A percentile compares a stretch with the other conserved stretches of the same genome.
phyloP scores from a whole-genome alignment of 208 protist genomes.

The Leishmania martiniquensis region DNA sequence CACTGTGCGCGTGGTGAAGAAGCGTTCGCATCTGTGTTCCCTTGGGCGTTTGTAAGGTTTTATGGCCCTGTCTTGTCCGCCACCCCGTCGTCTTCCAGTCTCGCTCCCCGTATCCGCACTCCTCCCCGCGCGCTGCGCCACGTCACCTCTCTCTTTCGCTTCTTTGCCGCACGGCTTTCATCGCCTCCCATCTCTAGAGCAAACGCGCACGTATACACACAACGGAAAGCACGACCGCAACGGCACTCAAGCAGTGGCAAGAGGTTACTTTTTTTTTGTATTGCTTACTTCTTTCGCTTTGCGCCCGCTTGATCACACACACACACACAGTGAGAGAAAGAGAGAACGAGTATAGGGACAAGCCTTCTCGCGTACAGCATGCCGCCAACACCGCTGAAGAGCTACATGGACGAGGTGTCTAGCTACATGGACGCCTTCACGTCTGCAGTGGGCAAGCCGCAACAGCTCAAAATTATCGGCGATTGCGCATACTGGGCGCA shows the following conservation, averaged over 20 bases:
- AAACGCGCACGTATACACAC: background rate
- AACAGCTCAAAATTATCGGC: slow-evolving; percentile 56
- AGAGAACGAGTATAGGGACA: too few species aligned
- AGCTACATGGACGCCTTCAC: slow-evolving; percentile 35
- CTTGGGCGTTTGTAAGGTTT: background rate
- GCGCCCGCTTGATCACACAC: too few species aligned
- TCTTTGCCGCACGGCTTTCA: background rate
- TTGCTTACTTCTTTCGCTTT: background rate
- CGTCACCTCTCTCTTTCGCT: background rate
- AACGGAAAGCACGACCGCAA: background rate
- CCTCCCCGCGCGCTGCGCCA: background rate
- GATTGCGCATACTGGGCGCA: slow-evolving; percentile 83
- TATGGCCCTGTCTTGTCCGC: background rate
- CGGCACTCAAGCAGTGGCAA: background rate
- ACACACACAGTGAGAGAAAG: too few species aligned
- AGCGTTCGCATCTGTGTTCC: background rate
- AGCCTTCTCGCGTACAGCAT: background rate
- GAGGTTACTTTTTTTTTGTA: background rate
- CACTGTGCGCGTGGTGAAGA: background rate
- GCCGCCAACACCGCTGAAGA: slow-evolving; percentile 22
- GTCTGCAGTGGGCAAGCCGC: slow-evolving; percentile 53
- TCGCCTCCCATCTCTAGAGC: background rate
- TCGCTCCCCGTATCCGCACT: background rate
- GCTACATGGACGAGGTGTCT: slow-evolving; percentile 55
- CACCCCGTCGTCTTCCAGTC: background rate